Evolutionary conservation across 345 rosid genomes (phyloP), one percentile per base, ranked within the genome.

Genomic region (Cardiospermum halicacabum): DNA sequence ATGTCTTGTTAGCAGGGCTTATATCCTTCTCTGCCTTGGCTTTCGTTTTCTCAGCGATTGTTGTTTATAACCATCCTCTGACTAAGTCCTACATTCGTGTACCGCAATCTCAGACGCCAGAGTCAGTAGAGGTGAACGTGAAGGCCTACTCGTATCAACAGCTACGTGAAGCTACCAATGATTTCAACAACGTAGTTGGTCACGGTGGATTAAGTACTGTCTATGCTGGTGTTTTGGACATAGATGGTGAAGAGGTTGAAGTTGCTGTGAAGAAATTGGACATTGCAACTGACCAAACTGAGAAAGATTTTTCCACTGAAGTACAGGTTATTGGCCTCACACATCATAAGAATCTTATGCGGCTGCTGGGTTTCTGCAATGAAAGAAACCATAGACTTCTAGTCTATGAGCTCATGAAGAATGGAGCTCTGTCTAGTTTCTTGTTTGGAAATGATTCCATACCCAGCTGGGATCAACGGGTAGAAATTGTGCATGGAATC

Each of bases 331-430:
- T 81, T 12, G 85, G 80, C 11, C 74, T 60, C 4, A 84, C 72
- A 10, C 75, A 75, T 69, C 85, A 84, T 64, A 84, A 70, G 71
- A 81, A 84, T 72, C 75, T 84, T 16, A 84, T 78, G 7, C 70
- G 75, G 34, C 74, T 78, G 21, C 25, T 77, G 51, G 85, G 85
- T 4, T 78, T 74, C 61, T 81, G 84, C 28, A 69, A 57, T 6
- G 77, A 76, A 59, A 56, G 69, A 4, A 66, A 60, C 15, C 76
- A 70, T 57, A 59, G 80, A 4, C 66, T 78, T 67, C 63, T 77
- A 22, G 85, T 83, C 28, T 80, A 80, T 28, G 78, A 83, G 75
- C 74, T 74, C 32, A 61, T 83, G 76, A 70, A 72, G 28, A 54
- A 78, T 36, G 80, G 83, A 1, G 62, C 74, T 5, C 49, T 83